Evolutionary conservation across 2,329 filamentous ascomycete genomes (phyloP).

Genomic region (Pezizomycotina sp.): DNA sequence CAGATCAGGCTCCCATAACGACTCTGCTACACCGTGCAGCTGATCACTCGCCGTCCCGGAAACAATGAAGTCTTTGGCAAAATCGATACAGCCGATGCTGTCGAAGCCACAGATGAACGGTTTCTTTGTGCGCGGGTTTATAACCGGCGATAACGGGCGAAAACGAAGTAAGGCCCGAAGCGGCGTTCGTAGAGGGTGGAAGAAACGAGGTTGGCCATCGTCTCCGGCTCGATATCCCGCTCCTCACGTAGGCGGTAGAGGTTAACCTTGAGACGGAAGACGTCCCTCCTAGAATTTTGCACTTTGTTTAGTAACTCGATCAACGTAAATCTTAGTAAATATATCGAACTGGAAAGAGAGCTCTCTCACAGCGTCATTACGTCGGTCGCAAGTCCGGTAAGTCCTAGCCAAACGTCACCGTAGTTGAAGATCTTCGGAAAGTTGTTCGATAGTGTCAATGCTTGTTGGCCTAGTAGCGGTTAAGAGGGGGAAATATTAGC

Average conservation of each 20-base stretch:
- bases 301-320: background rate
- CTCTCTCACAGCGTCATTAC: constrained; percentile 66
- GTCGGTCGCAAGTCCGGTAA: constrained; percentile 92
- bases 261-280: constrained; percentile 99
- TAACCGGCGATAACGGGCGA: constrained; percentile 81
- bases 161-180: constrained; percentile 94
- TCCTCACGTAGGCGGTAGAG: constrained; percentile 99
- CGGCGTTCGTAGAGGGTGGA: constrained; percentile 83
- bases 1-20: constrained; percentile 92
- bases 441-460: constrained; percentile 97
- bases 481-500: constrained; percentile 4
- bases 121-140: constrained; percentile 84
- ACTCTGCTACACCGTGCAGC: constrained; percentile 96
- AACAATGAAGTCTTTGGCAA: constrained; percentile 98
- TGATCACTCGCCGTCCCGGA: constrained; percentile 91
- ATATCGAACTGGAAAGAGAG: background rate
- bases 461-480: constrained; percentile 38
- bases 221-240: constrained; percentile 83
- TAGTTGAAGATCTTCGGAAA: constrained; percentile 99
- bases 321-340: background rate
- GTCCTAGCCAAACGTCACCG: constrained; percentile 84
- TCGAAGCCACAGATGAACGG: constrained; percentile 99
- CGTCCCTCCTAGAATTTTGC: constrained; percentile 35
- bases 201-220: constrained; percentile 89
- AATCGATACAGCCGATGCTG: constrained; percentile 98